Evolutionary conservation across 2,329 filamentous ascomycete species (phyloP), one percentile per base, ranked within the genome.

Genomic region (Pestalotiopsis sp.): DNA sequence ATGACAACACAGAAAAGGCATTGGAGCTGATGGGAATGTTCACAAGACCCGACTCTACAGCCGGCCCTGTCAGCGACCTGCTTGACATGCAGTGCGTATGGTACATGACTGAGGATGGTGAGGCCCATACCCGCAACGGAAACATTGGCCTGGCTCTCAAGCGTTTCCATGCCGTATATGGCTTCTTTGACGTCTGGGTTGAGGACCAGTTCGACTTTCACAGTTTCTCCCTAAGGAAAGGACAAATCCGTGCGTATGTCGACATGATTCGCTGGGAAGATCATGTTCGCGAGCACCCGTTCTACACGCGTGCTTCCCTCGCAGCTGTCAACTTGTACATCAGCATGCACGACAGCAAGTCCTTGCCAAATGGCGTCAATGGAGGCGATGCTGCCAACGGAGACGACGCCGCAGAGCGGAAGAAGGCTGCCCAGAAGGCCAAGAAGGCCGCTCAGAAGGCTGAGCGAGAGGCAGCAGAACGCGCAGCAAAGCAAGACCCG

Each of bases 141-240:
- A 94, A 97, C 74, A 83, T 93, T 61, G 94, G 92, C 3, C 86
- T 98, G 69, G 95, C 97, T 0, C 85, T 99, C 66, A 99, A 99
- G 85, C 90, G 97, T 64, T 95, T 98, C 81, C 93, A 95, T 72
- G 87, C 93, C 25, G 89, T 99, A 68, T 91, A 92, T 79, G 94
- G 93, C 81, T 97, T 99, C 72, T 99, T 99, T 76, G 95, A 98
- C 73, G 90, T 94, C 23, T 99, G 96, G 96, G 92, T 97, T 78
- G 97, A 99, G 79, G 96, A 99, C 75, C 96, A 99, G 77, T 98
- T 98, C 76, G 96, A 99, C 79, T 99, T 99, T 85, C 97, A 99
- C 78, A 94, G 90, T 79, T 99, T 99, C 81, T 98, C 94, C 23
- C 85, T 99, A n/a, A 88, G 96, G 23, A 99, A 98, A 81, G 97